These are phyloP conservation scores for Alternaria triticina DNA, from an alignment of 2,329 filamentous ascomycete genomes.

Conservation along the genomic window DNA sequence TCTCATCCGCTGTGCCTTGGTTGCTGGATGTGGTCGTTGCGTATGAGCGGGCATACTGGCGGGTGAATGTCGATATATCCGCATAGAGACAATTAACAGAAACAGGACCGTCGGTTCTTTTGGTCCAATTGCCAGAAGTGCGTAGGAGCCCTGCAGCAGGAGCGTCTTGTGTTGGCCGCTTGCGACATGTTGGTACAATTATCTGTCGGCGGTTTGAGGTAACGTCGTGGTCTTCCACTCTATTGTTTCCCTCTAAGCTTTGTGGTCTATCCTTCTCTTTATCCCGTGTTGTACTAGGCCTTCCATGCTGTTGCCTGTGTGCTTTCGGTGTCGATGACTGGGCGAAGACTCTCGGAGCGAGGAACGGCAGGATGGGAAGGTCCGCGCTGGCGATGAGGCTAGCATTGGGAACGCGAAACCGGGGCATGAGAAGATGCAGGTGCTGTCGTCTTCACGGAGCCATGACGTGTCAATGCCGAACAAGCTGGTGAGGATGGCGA, in stretches of 20 bases:
- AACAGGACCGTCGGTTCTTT: not conserved
- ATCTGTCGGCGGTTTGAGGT: not conserved
- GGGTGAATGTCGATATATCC: constrained; percentile 32
- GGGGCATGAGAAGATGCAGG: constrained; percentile 39
- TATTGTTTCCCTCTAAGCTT: not conserved
- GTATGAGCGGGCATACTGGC: constrained; percentile 18
- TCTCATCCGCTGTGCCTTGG: not conserved
- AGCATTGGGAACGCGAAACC: constrained; percentile 37
- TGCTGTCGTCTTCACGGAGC: constrained; percentile 35
- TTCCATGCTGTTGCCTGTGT: constrained; percentile 17
- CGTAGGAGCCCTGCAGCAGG: constrained; percentile 5
- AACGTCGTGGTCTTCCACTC: not conserved
- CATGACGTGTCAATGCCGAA: constrained; percentile 30
- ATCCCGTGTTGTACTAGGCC: constrained; percentile 15
- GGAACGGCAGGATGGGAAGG: constrained; percentile 46
- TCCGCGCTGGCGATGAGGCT: constrained; percentile 41
- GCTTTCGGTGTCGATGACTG: constrained; percentile 23
- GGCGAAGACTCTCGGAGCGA: constrained; percentile 46
- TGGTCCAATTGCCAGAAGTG: not conserved
- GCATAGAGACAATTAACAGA: constrained; percentile 25
- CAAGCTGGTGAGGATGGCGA: constrained; percentile 4
- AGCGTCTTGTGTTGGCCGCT: not conserved
- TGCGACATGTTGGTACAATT: not conserved
- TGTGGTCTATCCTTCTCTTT: constrained; percentile 12
- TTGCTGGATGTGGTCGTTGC: constrained; percentile 1